Conservation (phyloP, 2,329 filamentous ascomycete species). For the Fusarium nygamai region DNA sequence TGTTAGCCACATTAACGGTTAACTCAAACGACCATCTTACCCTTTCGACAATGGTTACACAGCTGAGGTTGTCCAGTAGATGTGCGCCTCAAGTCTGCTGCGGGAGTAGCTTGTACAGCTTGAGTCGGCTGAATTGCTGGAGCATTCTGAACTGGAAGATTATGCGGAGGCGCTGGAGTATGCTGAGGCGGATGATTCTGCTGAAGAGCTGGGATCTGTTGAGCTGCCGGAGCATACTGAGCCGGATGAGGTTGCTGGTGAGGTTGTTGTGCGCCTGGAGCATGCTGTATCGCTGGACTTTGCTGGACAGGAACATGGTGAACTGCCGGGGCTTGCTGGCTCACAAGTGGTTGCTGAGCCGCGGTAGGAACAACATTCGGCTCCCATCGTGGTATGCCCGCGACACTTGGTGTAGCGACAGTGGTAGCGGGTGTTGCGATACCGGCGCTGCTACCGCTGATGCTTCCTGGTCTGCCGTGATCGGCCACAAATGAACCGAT, state of each 20-base stretch:
- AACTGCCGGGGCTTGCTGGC: background rate
- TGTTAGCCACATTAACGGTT: background rate
- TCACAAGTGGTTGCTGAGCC: background rate
- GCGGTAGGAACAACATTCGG: background rate
- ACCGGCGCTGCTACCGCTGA: slow-evolving; percentile 17
- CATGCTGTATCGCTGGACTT: background rate
- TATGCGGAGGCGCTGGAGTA: no score
- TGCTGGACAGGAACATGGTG: background rate
- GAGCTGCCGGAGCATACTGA: background rate
- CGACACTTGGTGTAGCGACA: slow-evolving; percentile 3
- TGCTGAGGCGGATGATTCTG: background rate
- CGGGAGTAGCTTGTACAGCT: background rate
- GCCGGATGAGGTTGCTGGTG: background rate
- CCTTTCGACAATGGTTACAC: slow-evolving; percentile 38
- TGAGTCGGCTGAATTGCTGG: background rate
- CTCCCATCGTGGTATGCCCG: slow-evolving; percentile 16
- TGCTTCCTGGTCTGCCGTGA: slow-evolving; percentile 14
- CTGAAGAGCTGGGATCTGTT: background rate
- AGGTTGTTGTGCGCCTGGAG: background rate
- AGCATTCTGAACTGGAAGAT: background rate
- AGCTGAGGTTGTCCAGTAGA: slow-evolving; percentile 8
- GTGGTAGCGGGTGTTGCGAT: slow-evolving; percentile 20
- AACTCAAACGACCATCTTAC: background rate
- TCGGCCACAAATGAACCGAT: background rate
- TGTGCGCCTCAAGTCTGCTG: background rate